phyloP scores from a whole-genome alignment of 1,284 basidiomycete genomes.

The Mycena sp. region DNA sequence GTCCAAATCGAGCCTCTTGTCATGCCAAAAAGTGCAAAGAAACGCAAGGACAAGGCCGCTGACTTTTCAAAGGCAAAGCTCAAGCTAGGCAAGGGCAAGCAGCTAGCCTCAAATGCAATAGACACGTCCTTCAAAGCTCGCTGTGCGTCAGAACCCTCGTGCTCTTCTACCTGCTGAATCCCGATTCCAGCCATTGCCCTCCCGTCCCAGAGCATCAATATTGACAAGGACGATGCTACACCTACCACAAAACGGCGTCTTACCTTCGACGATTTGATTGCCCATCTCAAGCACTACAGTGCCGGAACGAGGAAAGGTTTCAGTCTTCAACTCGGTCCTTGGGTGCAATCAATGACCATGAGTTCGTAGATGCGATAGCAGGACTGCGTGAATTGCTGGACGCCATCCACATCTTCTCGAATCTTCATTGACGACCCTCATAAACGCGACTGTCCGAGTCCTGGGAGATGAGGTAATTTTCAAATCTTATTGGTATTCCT shows the following conservation, averaged over 20 bases:
- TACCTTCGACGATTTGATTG: slow-evolving; percentile 81
- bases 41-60: slow-evolving; percentile 87
- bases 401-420: slow-evolving; percentile 68
- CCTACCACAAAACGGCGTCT: slow-evolving; percentile 84
- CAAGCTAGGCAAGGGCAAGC: slow-evolving; percentile 96
- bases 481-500: slow-evolving; percentile 12
- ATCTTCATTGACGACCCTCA: slow-evolving; percentile 67
- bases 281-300: slow-evolving; percentile 88
- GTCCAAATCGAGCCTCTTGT: neutral
- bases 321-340: neutral
- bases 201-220: slow-evolving; percentile 83
- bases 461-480: slow-evolving; percentile 82
- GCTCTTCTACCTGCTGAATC: slow-evolving; percentile 1
- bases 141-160: slow-evolving; percentile 58
- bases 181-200: slow-evolving; percentile 79
- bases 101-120: slow-evolving; percentile 83
- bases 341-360: neutral
- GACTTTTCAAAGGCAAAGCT: slow-evolving; percentile 95
- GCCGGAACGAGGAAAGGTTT: slow-evolving; percentile 77
- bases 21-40: slow-evolving; percentile 89
- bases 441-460: slow-evolving; percentile 75
- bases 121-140: slow-evolving; percentile 96
- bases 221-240: slow-evolving; percentile 58
- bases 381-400: slow-evolving; percentile 86
- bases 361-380: slow-evolving; percentile 74